These are phyloP conservation scores for Schoenoplectus triqueter DNA, from an alignment of 202 grass and related monocot genomes.

Conservation along the genomic window DNA sequence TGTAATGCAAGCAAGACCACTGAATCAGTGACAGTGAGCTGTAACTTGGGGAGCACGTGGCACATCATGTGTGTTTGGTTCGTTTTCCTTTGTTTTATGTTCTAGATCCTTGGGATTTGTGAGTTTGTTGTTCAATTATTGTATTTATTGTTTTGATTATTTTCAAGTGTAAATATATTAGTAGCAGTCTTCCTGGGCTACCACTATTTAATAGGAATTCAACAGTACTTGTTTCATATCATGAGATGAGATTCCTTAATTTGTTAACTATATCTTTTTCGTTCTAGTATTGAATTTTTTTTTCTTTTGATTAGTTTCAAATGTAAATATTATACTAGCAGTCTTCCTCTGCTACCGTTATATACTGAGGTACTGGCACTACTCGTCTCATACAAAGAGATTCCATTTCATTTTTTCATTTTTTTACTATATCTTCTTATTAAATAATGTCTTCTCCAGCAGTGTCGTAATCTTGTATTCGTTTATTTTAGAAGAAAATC, in stretches of 20 bases:
- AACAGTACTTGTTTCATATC: neutral
- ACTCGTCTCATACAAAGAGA: neutral
- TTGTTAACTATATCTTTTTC: neutral
- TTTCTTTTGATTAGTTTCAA: neutral
- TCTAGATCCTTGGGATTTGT: neutral
- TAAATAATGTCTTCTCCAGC: conserved; percentile 13
- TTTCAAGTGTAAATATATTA: conserved; percentile 28
- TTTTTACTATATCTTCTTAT: neutral
- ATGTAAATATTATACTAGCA: neutral
- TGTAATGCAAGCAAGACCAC: conserved; percentile 14
- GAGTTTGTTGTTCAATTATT: neutral
- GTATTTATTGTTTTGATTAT: conserved; percentile 22
- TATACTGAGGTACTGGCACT: neutral
- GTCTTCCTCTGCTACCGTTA: neutral
- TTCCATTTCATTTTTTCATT: neutral
- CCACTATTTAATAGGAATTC: neutral
- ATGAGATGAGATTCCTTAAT: neutral
- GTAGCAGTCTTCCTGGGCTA: neutral
- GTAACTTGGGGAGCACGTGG: neutral
- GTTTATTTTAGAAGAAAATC: conserved; percentile 28
- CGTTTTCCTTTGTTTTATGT: conserved; percentile 1
- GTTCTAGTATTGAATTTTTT: neutral
- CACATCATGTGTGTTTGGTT: neutral
- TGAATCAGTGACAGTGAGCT: conserved; percentile 7
- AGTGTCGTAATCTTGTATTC: conserved; percentile 11